A percentile compares a stretch with the other conserved stretches of the same genome.
These are phyloP conservation scores for Hibiscus mutabilis DNA, from an alignment of 345 rosid genomes.

Conservation along the genomic window DNA sequence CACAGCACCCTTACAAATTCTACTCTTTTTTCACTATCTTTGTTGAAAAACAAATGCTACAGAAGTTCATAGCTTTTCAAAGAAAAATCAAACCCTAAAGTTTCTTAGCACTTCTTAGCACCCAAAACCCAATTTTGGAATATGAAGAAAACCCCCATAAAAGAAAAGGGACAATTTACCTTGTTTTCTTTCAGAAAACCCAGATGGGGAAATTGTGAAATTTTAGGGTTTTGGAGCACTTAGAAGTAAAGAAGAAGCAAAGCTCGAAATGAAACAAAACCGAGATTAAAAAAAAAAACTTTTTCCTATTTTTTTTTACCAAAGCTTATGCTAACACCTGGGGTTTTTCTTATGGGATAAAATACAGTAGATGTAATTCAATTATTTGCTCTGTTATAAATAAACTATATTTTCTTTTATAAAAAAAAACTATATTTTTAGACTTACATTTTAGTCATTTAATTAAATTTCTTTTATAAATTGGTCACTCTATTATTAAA, in stretches of 20 bases:
- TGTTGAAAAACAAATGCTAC: conserved; percentile 7
- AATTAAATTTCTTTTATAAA: too few relatives aligned
- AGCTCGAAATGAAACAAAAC: not conserved
- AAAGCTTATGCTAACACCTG: too few relatives aligned
- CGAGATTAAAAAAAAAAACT: too few relatives aligned
- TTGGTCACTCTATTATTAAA: too few relatives aligned
- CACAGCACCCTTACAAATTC: conserved; percentile 12
- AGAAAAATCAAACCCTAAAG: not conserved
- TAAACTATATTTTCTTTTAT: too few relatives aligned
- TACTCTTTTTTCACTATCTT: conserved; percentile 5
- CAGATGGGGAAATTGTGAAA: not conserved
- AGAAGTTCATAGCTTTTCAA: conserved; percentile 15
- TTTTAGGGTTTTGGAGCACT: conserved; percentile 6
- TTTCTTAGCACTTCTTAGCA: too few relatives aligned
- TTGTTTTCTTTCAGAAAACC: not conserved
- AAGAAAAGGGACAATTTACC: not conserved
- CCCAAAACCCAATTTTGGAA: not conserved
- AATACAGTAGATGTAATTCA: too few relatives aligned
- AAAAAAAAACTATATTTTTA: too few relatives aligned
- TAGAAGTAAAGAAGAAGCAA: not conserved
- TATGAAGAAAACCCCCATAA: not conserved
- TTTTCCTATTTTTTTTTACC: too few relatives aligned
- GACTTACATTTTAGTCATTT: too few relatives aligned
- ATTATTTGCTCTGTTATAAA: too few relatives aligned
- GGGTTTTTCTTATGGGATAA: too few relatives aligned